Conservation (phyloP, 1,284 basidiomycete species). For the Pascua sp. region DNA sequence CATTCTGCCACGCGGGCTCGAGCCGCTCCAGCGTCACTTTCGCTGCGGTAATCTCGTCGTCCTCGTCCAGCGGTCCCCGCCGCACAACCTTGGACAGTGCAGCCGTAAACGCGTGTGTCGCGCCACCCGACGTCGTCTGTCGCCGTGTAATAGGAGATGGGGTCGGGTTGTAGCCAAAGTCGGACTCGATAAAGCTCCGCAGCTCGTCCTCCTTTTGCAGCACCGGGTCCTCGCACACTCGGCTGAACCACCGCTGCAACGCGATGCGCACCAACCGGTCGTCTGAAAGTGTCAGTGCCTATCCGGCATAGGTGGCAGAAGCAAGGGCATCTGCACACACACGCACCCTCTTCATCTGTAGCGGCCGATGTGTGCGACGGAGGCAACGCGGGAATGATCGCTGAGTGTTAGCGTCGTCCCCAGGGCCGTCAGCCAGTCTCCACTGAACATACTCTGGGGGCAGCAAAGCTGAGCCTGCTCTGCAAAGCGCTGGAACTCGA, state of each 20-base stretch:
- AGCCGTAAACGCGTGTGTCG: conserved; percentile 39
- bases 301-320: too few relatives aligned
- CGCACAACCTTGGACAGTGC: conserved; percentile 45
- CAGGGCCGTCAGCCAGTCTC: too few relatives aligned
- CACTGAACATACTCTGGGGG: conserved; percentile 60
- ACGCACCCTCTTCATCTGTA: conserved; percentile 79
- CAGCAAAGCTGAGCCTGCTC: conserved; percentile 76
- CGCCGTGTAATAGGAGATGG: conserved; percentile 53
- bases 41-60: conserved; percentile 72
- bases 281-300: conserved; percentile 49
- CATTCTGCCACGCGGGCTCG: conserved; percentile 82
- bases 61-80: conserved; percentile 50
- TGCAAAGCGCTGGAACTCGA: conserved; percentile 87
- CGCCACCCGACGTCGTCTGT: conserved; percentile 58
- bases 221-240: conserved; percentile 83
- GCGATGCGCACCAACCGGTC: conserved; percentile 87
- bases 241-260: conserved; percentile 84
- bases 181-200: conserved; percentile 86
- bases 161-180: conserved; percentile 69
- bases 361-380: conserved; percentile 87
- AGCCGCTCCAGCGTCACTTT: conserved; percentile 83
- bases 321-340: neutral
- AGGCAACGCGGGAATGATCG: conserved; percentile 85
- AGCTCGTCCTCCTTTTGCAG: conserved; percentile 82
- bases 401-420: conserved; percentile 23